A percentile compares a stretch with the other conserved stretches of the same genome.
Conservation (phyloP, 2,329 filamentous ascomycete genomes). For the Colletotrichum theobromicola region DNA sequence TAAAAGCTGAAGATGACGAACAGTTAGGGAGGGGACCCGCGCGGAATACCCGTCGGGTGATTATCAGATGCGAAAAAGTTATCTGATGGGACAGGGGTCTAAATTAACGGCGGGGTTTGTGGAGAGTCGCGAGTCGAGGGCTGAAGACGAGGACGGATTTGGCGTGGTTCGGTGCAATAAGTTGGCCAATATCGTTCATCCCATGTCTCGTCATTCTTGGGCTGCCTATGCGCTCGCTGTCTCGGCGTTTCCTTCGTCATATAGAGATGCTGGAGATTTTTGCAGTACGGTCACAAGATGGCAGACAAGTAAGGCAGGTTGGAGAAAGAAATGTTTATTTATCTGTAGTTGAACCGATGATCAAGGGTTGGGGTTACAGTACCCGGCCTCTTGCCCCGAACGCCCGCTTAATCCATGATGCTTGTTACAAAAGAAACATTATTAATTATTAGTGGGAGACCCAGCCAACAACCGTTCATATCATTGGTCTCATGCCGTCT, state of each 20-base stretch:
- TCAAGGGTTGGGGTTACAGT: background rate
- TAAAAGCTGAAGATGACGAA: background rate
- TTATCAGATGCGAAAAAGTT: constrained; percentile 14
- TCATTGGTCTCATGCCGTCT: background rate
- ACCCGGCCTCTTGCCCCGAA: background rate
- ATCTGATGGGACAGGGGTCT: constrained; percentile 12
- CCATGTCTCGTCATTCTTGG: background rate
- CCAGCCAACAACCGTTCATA: background rate
- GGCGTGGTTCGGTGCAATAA: background rate
- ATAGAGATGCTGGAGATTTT: background rate
- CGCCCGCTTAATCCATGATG: background rate
- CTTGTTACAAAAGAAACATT: background rate
- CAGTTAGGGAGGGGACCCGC: background rate
- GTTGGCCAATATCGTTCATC: background rate
- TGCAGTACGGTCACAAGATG: background rate
- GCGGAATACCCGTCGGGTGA: background rate
- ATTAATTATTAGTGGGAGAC: background rate
- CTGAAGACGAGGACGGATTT: background rate
- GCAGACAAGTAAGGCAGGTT: background rate
- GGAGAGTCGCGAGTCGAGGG: background rate
- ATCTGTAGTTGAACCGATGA: background rate
- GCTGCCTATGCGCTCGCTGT: background rate
- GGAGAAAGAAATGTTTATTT: background rate
- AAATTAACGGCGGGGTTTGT: background rate
- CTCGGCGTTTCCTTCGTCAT: background rate